These are phyloP conservation scores for Amniculicola lignicola DNA, from an alignment of 495 filamentous ascomycete species.

Conservation along the genomic window DNA sequence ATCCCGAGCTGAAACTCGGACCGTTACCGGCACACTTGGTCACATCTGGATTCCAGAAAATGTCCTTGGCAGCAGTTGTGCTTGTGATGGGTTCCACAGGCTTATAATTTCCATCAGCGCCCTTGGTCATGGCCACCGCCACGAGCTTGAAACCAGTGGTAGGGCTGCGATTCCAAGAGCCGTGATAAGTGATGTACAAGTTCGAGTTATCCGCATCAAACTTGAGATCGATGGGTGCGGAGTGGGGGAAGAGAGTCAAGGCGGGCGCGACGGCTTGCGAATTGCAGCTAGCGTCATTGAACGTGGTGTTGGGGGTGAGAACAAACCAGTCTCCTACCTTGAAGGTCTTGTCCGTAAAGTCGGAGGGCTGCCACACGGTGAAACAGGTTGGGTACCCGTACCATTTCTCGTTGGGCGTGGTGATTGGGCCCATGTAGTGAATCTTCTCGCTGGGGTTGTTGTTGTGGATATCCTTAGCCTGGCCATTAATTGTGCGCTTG, in stretches of 20 bases:
- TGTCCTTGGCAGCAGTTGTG: constrained; percentile 12
- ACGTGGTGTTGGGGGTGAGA: constrained; percentile 14
- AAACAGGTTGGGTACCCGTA: constrained; percentile 35
- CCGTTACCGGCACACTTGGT: constrained; percentile 30
- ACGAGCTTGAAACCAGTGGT: constrained; percentile 33
- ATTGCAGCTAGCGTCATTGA: constrained; percentile 25
- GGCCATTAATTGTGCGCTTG: constrained; percentile 20
- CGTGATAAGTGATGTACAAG: constrained; percentile 26
- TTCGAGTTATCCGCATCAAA: constrained; percentile 22
- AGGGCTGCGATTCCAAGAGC: constrained; percentile 26
- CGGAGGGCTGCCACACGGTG: constrained; percentile 27
- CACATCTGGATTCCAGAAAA: constrained; percentile 28
- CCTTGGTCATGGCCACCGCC: constrained; percentile 18
- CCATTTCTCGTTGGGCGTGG: constrained; percentile 30
- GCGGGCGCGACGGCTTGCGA: not conserved
- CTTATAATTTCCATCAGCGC: constrained; percentile 11
- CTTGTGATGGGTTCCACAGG: constrained; percentile 20
- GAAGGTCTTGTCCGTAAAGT: constrained; percentile 31
- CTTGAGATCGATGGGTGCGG: constrained; percentile 31
- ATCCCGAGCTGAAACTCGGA: constrained; percentile 21
- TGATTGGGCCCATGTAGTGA: constrained; percentile 32
- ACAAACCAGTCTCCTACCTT: constrained; percentile 33
- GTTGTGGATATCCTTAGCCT: constrained; percentile 24
- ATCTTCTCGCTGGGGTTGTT: constrained; percentile 34
- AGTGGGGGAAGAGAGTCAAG: constrained; percentile 25